These are phyloP conservation scores for Elsinoe arachidis DNA, from an alignment of 2,329 filamentous ascomycete genomes.

Conservation along the genomic window DNA sequence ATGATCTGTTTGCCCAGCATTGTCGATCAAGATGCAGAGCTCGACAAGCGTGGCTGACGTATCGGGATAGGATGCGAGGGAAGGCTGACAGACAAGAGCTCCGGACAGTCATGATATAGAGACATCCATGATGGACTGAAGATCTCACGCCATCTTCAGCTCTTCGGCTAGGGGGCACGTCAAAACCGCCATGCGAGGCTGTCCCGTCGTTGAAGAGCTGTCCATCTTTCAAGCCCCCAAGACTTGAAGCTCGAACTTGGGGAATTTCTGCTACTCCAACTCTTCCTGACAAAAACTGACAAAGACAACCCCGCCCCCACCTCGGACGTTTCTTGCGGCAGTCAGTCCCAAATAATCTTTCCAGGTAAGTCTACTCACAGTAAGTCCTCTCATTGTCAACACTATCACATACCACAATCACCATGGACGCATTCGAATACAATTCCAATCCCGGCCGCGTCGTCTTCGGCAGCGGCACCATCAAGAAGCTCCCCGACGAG, in stretches of 20 bases:
- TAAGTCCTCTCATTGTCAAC: background rate
- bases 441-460: constrained; percentile 46
- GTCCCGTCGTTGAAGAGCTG: background rate
- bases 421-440: constrained; percentile 51
- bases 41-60: constrained; percentile 1
- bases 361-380: background rate
- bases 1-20: background rate
- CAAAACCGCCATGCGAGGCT: background rate
- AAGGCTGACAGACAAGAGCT: background rate
- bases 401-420: background rate
- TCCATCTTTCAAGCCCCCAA: background rate
- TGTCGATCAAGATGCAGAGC: constrained; percentile 5
- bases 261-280: constrained; percentile 3
- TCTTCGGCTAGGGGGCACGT: background rate
- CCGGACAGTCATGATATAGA: background rate
- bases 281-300: background rate
- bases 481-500: constrained; percentile 40
- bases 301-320: constrained; percentile 10
- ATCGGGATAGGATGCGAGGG: background rate
- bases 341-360: background rate
- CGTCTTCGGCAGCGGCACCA: constrained; percentile 48
- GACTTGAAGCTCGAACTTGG: background rate
- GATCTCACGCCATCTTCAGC: background rate
- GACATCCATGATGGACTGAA: background rate
- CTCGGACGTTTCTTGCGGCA: constrained; percentile 1